Evolutionary conservation across 2,329 filamentous ascomycete genomes (phyloP).

Genomic region (Talaromyces sp.): DNA sequence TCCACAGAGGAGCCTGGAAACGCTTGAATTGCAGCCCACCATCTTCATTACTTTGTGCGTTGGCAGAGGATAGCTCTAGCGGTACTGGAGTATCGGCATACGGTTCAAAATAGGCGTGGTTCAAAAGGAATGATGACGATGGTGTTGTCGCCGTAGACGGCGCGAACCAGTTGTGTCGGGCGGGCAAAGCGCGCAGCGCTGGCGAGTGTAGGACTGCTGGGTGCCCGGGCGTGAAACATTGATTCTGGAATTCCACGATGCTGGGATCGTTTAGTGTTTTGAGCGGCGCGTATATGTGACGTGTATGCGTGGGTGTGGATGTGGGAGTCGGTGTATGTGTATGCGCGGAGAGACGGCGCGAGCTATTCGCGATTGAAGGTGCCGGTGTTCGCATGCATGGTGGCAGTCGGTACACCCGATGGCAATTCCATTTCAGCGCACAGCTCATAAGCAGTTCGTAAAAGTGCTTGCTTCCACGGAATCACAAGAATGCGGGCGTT

Average conservation of each 20-base stretch:
- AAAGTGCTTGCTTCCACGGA: neutral
- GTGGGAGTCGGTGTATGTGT: neutral
- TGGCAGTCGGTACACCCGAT: neutral
- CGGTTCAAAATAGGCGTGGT: slow-evolving; percentile 39
- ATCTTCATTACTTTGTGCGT: neutral
- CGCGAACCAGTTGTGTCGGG: slow-evolving; percentile 56
- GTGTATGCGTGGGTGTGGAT: neutral
- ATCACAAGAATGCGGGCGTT: neutral
- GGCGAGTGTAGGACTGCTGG: slow-evolving; percentile 49
- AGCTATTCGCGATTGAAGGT: neutral
- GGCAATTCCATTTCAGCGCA: neutral
- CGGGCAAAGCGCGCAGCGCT: slow-evolving; percentile 45
- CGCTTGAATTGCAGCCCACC: slow-evolving; percentile 34
- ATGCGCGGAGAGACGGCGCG: neutral
- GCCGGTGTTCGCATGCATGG: neutral
- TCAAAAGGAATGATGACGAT: slow-evolving; percentile 22
- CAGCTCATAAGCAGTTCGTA: neutral
- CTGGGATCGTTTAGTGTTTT: slow-evolving; percentile 25
- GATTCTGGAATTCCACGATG: slow-evolving; percentile 46
- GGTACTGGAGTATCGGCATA: slow-evolving; percentile 49
- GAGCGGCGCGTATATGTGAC: slow-evolving; percentile 16
- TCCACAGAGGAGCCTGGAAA: slow-evolving; percentile 47
- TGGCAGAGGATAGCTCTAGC: slow-evolving; percentile 49
- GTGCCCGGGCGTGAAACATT: slow-evolving; percentile 47
- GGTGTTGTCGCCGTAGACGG: slow-evolving; percentile 17